Conservation (phyloP, 2,329 filamentous ascomycete species). For the Volutella citrinella region DNA sequence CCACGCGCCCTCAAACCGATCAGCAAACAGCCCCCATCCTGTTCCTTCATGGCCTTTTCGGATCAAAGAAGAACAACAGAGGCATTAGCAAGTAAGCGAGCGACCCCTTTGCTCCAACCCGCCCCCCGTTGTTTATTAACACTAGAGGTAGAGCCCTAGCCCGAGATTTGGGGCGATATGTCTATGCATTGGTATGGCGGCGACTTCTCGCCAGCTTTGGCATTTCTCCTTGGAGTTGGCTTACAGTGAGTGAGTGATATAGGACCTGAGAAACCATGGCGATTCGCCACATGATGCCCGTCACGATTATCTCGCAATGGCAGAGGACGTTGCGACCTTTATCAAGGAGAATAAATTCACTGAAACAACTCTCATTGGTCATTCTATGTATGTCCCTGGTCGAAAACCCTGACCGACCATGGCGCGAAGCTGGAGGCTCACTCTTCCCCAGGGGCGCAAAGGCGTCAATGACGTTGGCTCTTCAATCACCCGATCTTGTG, state of each 20-base stretch:
- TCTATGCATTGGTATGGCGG: slow-evolving; percentile 72
- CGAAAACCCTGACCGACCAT: slow-evolving; percentile 1
- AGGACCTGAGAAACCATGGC: slow-evolving; percentile 93
- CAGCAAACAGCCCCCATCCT: slow-evolving; percentile 63
- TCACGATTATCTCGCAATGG: slow-evolving; percentile 82
- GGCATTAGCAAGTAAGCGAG: slow-evolving; percentile 83
- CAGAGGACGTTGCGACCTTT: slow-evolving; percentile 78
- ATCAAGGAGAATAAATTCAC: slow-evolving; percentile 68
- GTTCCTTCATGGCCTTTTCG: slow-evolving; percentile 90
- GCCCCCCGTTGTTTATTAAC: neutral
- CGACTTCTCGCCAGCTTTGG: slow-evolving; percentile 4
- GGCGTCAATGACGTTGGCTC: slow-evolving; percentile 81
- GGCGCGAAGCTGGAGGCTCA: neutral
- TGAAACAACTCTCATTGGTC: slow-evolving; percentile 77
- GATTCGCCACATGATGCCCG: slow-evolving; percentile 73
- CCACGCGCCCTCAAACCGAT: slow-evolving; percentile 39
- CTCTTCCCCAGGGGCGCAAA: slow-evolving; percentile 85
- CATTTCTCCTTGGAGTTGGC: neutral
- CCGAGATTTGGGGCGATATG: slow-evolving; percentile 72
- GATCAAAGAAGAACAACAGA: slow-evolving; percentile 92
- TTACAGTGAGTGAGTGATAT: slow-evolving; percentile 30
- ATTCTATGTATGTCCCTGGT: slow-evolving; percentile 88
- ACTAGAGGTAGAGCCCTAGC: slow-evolving; percentile 63
- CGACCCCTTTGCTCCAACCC: neutral
- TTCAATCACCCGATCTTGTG: slow-evolving; percentile 66